These are phyloP conservation scores for Tillandsia leiboldiana DNA, from an alignment of 176 grass and related monocot species.

Conservation along the genomic window DNA sequence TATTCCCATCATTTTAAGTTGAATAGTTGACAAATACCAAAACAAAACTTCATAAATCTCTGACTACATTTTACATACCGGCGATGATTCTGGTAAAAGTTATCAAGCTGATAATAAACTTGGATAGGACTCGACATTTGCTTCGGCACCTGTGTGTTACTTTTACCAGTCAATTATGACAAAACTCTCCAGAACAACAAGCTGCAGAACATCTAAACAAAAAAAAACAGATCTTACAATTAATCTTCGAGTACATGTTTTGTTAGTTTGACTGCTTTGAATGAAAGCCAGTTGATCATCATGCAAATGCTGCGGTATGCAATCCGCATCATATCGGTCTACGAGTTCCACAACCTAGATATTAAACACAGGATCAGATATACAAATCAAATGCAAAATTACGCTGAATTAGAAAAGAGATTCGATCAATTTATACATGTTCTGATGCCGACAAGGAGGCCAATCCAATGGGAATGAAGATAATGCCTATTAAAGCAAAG, in stretches of 20 bases:
- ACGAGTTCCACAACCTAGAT: conserved; percentile 69
- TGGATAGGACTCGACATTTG: conserved; percentile 63
- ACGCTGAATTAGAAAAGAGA: background rate
- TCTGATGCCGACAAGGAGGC: conserved; percentile 45
- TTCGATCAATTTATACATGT: conserved; percentile 22
- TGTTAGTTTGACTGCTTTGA: conserved; percentile 42
- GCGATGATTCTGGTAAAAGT: conserved; percentile 92
- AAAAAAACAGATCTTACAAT: conserved; percentile 34
- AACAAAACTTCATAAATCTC: background rate
- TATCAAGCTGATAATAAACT: conserved; percentile 72
- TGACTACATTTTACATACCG: conserved; percentile 33
- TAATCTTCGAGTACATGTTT: conserved; percentile 59
- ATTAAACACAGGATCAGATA: conserved; percentile 10
- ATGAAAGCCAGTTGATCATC: conserved; percentile 58
- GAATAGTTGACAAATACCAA: background rate
- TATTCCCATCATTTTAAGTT: too few relatives aligned
- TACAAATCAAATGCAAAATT: conserved; percentile 5
- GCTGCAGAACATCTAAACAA: background rate
- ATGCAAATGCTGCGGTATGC: conserved; percentile 22
- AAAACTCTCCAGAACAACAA: background rate
- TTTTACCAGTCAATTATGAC: conserved; percentile 2
- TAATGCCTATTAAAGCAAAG: conserved; percentile 46
- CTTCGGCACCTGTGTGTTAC: conserved; percentile 58
- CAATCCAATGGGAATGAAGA: conserved; percentile 74
- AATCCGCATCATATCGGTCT: conserved; percentile 52